A percentile compares a stretch with the other conserved stretches of the same genome.
These are phyloP conservation scores for Rauvolfia tetraphylla DNA, from an alignment of 257 asterid genomes.

Conservation along the genomic window DNA sequence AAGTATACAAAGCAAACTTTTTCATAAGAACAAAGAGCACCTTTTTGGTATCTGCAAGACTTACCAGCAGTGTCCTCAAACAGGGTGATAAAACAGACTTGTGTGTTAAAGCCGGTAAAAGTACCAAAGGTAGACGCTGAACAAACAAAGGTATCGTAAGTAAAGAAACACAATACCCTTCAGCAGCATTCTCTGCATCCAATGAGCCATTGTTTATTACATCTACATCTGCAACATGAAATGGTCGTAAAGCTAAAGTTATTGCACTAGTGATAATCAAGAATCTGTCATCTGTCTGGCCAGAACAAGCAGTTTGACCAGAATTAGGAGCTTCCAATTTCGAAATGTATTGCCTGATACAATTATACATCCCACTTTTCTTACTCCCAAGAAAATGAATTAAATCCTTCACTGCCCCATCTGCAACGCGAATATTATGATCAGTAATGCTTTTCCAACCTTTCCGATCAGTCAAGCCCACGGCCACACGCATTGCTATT, in stretches of 20 bases:
- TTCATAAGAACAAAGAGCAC: background rate
- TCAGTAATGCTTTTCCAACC: conserved; percentile 70
- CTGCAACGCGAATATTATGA: conserved; percentile 41
- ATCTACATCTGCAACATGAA: conserved; percentile 47
- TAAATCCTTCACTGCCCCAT: conserved; percentile 52
- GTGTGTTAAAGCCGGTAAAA: conserved; percentile 89
- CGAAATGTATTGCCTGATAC: conserved; percentile 61
- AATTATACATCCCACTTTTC: conserved; percentile 53
- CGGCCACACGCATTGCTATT: conserved; percentile 82
- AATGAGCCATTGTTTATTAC: conserved; percentile 33
- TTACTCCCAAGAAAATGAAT: conserved; percentile 58
- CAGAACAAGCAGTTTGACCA: conserved; percentile 35
- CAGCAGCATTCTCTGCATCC: conserved; percentile 46
- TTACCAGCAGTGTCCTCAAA: conserved; percentile 78
- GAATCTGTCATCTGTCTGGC: conserved; percentile 63
- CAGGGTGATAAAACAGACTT: conserved; percentile 74
- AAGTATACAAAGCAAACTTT: background rate
- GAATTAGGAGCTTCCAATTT: conserved; percentile 54
- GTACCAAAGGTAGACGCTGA: conserved; percentile 75
- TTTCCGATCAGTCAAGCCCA: conserved; percentile 73
- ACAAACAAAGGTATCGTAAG: conserved; percentile 89
- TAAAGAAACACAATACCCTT: conserved; percentile 62
- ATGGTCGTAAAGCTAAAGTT: conserved; percentile 82
- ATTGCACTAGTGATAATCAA: conserved; percentile 78
- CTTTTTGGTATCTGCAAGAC: conserved; percentile 26